A percentile compares a stretch with the other conserved stretches of the same genome.
Evolutionary conservation across 148 eudicot genomes (phyloP).

Genomic region (Rhododendron kiyosumense): DNA sequence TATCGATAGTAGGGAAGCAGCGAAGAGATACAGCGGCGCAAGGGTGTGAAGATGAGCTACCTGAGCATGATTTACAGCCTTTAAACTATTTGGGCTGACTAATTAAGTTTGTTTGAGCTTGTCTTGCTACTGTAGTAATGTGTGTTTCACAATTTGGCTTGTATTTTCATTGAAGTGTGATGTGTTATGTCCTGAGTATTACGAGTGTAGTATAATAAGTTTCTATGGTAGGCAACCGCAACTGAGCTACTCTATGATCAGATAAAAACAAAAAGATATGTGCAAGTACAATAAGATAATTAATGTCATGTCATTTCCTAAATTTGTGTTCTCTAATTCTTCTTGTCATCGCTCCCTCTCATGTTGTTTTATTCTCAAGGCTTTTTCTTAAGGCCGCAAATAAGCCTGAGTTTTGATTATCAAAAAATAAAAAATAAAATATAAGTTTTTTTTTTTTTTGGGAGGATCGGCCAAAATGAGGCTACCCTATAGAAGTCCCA

Average conservation of each 20-base stretch:
- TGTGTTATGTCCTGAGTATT: background rate
- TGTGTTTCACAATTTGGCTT: background rate
- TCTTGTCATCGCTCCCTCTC: background rate
- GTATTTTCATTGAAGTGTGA: background rate
- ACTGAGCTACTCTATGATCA: background rate
- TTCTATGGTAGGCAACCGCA: background rate
- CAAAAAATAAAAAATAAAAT: no score
- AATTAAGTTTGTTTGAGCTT: background rate
- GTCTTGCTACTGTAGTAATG: background rate
- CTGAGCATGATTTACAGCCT: background rate
- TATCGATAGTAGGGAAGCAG: conserved; percentile 12
- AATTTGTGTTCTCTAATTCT: background rate
- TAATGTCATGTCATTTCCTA: background rate
- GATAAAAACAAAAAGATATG: background rate
- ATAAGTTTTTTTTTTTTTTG: no score
- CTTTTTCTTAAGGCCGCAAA: background rate
- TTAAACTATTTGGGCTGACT: background rate
- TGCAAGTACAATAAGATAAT: background rate
- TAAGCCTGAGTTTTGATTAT: background rate
- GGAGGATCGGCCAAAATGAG: conserved; percentile 71
- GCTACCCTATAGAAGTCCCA: conserved; percentile 64
- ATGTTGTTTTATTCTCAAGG: background rate
- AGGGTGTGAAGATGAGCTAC: background rate
- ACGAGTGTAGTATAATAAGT: background rate
- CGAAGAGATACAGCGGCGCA: background rate